Evolutionary conservation across 208 protist genomes (phyloP).

Genomic region (Trypanosoma scelopori): DNA sequence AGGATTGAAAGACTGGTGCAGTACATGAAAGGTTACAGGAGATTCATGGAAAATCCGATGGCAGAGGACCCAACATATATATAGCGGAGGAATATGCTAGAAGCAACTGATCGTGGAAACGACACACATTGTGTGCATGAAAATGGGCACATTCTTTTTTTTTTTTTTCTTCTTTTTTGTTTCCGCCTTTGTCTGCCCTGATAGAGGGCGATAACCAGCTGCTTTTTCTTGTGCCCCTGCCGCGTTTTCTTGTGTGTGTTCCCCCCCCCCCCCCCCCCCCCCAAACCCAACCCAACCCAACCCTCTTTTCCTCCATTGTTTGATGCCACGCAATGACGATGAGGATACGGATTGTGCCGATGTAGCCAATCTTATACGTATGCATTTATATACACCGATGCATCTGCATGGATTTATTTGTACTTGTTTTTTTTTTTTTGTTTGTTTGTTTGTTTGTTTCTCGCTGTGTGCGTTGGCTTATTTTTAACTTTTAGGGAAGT

Average conservation of each 20-base stretch:
- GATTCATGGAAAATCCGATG: not conserved
- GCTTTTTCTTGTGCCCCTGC: too few species aligned
- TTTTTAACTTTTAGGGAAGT: too few species aligned
- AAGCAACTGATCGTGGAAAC: not conserved
- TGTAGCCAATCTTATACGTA: not conserved
- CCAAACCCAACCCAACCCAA: too few species aligned
- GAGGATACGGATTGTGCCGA: too few species aligned
- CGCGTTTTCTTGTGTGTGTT: constrained; percentile 9
- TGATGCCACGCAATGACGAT: too few species aligned
- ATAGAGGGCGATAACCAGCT: not conserved
- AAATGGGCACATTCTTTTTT: not conserved
- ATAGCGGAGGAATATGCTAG: not conserved
- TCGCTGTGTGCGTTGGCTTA: not conserved
- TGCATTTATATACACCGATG: constrained; percentile 17
- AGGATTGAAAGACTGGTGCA: not conserved
- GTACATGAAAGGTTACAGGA: not conserved
- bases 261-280: too few species aligned
- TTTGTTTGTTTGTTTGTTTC: not conserved
- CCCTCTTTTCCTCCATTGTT: not conserved
- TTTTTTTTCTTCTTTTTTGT: constrained; percentile 4
- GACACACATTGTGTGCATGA: not conserved
- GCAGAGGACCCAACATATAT: not conserved
- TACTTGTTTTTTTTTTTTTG: not conserved
- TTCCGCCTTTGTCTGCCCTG: constrained; percentile 10
- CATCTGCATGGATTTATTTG: not conserved